Conservation (phyloP, 192 early-diverging fungal species). For the Haplosporangium gracile region DNA sequence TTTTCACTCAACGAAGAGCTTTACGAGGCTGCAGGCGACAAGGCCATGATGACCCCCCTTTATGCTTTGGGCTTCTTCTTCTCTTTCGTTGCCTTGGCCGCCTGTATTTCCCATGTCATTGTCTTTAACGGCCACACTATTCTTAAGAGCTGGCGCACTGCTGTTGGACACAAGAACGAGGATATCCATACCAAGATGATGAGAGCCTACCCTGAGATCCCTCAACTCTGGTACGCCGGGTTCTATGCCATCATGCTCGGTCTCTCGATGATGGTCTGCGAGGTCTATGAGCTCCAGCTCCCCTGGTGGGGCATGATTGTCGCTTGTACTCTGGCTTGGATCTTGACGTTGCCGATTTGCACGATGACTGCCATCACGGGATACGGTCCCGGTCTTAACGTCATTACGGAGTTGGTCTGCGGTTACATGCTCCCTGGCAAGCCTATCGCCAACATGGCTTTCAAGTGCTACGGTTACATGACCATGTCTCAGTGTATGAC, state of each 20-base stretch:
- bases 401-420: slow-evolving; percentile 70
- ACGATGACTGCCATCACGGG: slow-evolving; percentile 67
- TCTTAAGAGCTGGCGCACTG: slow-evolving; percentile 27
- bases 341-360: slow-evolving; percentile 68
- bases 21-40: slow-evolving; percentile 59
- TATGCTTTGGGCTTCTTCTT: slow-evolving; percentile 53
- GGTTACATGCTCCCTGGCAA: slow-evolving; percentile 71
- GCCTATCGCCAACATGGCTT: slow-evolving; percentile 64
- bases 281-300: slow-evolving; percentile 46
- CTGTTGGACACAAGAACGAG: slow-evolving; percentile 5
- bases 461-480: slow-evolving; percentile 69
- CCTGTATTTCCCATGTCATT: slow-evolving; percentile 65
- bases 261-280: slow-evolving; percentile 48
- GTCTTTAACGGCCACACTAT: slow-evolving; percentile 76
- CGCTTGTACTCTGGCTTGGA: slow-evolving; percentile 44
- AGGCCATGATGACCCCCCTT: slow-evolving; percentile 61
- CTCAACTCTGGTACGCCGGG: slow-evolving; percentile 63
- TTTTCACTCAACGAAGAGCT: slow-evolving; percentile 51
- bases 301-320: slow-evolving; percentile 66
- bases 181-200: slow-evolving; percentile 59
- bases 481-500: slow-evolving; percentile 80
- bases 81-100: slow-evolving; percentile 65
- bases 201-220: slow-evolving; percentile 60
- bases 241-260: slow-evolving; percentile 56
- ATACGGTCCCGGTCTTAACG: slow-evolving; percentile 61